Evolutionary conservation across 192 early-diverging fungal species (phyloP), one percentile per base, ranked within the genome.

Genomic region (Geranomyces michiganensis): DNA sequence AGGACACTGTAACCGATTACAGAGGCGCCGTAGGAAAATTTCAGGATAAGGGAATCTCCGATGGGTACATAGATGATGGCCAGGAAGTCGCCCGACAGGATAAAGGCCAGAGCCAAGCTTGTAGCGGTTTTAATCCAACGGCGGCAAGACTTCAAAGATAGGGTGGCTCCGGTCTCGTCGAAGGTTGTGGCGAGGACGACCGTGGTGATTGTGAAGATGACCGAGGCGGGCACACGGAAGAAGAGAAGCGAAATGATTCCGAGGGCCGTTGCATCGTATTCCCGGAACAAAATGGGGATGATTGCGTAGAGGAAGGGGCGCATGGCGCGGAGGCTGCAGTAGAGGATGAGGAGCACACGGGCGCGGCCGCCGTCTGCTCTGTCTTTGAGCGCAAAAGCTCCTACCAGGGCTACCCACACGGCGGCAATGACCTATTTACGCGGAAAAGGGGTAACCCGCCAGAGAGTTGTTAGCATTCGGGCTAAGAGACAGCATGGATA

Each of bases 41-140:
- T 4, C 51, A 26, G 3, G 24, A 53, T 24, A 17, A 53, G 51
- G 7, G 17, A 7, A 8, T n/a, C 24, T 26, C 7, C 6, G 51
- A n/a, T 53, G 7, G 51, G n/a, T n/a, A 17, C 51, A n/a, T 26
- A 26, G 51, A 53, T 17, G 51, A 53, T 53, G 51, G 51, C 51
- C 51, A 53, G 51, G 51, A 53, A n/a, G 51, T 53, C 51, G 51
- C 51, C 17, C 51, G 51, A 53, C 51, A 53, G 6, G 51, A 53
- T 53, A 17, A 53, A 53, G 17, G 51, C 51, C 15, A 53, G 51
- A 53, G 51, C 51, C 51, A 26, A 53, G 24, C 19, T 53, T 53
- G 51, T 53, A 26, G 51, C 51, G 51, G 24, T 7, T 4, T 2
- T 26, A 53, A 53, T 53, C 51, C 51, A 53, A 41, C 36, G 36